phyloP scores from a whole-genome alignment of 78 protist species.

The Dictyostelium firmibasis region DNA sequence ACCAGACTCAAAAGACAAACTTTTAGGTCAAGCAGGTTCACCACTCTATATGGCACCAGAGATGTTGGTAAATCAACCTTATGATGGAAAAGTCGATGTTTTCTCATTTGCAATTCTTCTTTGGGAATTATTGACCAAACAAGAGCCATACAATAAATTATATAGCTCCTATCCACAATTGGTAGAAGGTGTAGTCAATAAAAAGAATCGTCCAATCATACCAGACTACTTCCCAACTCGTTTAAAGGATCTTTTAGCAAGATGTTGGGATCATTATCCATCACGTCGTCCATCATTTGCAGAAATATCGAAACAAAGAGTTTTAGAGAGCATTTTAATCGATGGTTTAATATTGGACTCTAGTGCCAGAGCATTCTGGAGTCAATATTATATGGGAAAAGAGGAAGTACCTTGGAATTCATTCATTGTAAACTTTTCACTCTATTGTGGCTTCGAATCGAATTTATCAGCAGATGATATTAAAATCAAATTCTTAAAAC shows the following conservation, averaged over 20 bases:
- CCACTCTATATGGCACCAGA: slow-evolving; percentile 83
- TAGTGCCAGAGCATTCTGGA: slow-evolving; percentile 69
- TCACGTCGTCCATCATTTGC: slow-evolving; percentile 69
- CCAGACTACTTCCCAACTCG: slow-evolving; percentile 67
- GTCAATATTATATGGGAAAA: slow-evolving; percentile 67
- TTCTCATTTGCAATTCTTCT: slow-evolving; percentile 76
- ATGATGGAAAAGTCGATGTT: slow-evolving; percentile 81
- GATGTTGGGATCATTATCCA: slow-evolving; percentile 82
- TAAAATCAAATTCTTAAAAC: slow-evolving; percentile 49
- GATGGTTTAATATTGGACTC: slow-evolving; percentile 57
- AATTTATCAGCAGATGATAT: background rate
- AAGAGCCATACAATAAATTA: slow-evolving; percentile 76
- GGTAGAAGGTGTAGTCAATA: slow-evolving; percentile 73
- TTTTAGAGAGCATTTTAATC: slow-evolving; percentile 64
- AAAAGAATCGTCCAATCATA: slow-evolving; percentile 54
- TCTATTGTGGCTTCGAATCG: slow-evolving; percentile 21
- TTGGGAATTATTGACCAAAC: slow-evolving; percentile 75
- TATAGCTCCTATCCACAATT: slow-evolving; percentile 37
- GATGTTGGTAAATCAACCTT: slow-evolving; percentile 59
- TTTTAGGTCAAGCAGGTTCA: slow-evolving; percentile 80
- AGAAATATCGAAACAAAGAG: slow-evolving; percentile 35
- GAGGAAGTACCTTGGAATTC: slow-evolving; percentile 45
- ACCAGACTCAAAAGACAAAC: background rate
- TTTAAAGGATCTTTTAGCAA: slow-evolving; percentile 55
- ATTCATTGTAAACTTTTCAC: slow-evolving; percentile 18